Conservation (phyloP, 2,329 filamentous ascomycete species). For the Fusarium heterosporum region DNA sequence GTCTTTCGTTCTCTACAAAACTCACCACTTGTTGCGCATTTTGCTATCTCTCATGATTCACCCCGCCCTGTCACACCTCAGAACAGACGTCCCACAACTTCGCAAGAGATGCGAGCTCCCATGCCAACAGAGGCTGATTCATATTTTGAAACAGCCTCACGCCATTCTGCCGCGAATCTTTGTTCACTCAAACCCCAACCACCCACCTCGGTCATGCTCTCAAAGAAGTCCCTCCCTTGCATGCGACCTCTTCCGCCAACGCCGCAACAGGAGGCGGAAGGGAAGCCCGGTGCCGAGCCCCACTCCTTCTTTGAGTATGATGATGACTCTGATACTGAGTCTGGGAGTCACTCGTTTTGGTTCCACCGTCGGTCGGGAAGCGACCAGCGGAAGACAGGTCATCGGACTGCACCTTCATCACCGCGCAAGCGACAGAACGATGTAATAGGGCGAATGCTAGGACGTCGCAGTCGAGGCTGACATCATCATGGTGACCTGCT, state of each 20-base stretch:
- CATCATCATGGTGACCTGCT: background rate
- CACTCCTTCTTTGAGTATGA: constrained; percentile 64
- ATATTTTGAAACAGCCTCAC: constrained; percentile 40
- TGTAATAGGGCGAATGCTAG: constrained; percentile 55
- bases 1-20: constrained; percentile 30
- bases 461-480: constrained; percentile 48
- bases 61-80: constrained; percentile 36
- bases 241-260: constrained; percentile 43
- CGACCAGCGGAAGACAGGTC: constrained; percentile 41
- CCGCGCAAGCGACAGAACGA: constrained; percentile 50
- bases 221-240: constrained; percentile 47
- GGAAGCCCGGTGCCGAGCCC: constrained; percentile 29
- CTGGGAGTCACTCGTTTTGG: constrained; percentile 54
- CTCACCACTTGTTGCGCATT: constrained; percentile 27
- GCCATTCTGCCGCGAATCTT: constrained; percentile 42
- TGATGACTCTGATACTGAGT: constrained; percentile 59
- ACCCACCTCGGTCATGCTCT: constrained; percentile 34
- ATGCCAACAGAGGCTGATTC: constrained; percentile 22
- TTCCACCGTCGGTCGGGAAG: constrained; percentile 57
- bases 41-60: constrained; percentile 33
- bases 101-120: constrained; percentile 27
- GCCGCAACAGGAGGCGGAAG: constrained; percentile 36
- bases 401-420: constrained; percentile 43
- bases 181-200: constrained; percentile 32
- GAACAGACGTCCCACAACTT: constrained; percentile 22